Base-by-base conservation (phyloP, 179 eudicot genomes). In the Gypsophila paniculata region DNA sequence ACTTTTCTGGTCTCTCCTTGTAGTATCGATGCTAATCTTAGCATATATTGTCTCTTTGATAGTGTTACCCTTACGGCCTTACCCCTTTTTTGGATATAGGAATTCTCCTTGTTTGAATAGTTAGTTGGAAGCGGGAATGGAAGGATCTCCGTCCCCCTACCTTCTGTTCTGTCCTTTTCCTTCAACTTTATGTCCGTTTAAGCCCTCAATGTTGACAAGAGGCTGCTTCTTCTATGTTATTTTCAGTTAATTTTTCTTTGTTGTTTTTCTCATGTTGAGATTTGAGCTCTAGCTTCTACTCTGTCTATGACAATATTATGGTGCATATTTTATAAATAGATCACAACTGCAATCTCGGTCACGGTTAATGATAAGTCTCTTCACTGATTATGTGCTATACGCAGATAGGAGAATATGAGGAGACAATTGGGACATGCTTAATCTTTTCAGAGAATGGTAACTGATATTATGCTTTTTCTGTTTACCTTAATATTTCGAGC, bases 381-480 rank as follows among this genome's bases (percentile, higher is more conserved):
- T 8, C 19, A n/a, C 25, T 51, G 3, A 23, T 25, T 19, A 4
- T 4, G 7, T 25, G 44, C 2, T 52, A 26, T 51, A 9, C 60
- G 73, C 90, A 91, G 95, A 79, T 91, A 70, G 96, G 96, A 51
- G 87, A 88, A 75, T 91, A 91, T 65, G 86, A 85, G 78, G 97
- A 91, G 80, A 91, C 97, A 55, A 75, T 86, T 48, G 97, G 96
- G 73, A 86, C 97, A 61, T 88, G 93, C 79, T 76, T 91, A 68
- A 84, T 88, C 34, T 89, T 91, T 74, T 80, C 76, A 36, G 95
- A 87, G 75, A 82, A 61, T 10, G 91, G 90, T 85, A 72, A 83
- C 86, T 63, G 51, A 39, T 23, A 4, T 58, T 44, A n/a, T 14
- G 6, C 59, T n/a, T n/a, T 49, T 19, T 38, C 26, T 63, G 23